Evolutionary conservation across 148 eudicot genomes (phyloP).

Genomic region (Amaranthus palmeri): DNA sequence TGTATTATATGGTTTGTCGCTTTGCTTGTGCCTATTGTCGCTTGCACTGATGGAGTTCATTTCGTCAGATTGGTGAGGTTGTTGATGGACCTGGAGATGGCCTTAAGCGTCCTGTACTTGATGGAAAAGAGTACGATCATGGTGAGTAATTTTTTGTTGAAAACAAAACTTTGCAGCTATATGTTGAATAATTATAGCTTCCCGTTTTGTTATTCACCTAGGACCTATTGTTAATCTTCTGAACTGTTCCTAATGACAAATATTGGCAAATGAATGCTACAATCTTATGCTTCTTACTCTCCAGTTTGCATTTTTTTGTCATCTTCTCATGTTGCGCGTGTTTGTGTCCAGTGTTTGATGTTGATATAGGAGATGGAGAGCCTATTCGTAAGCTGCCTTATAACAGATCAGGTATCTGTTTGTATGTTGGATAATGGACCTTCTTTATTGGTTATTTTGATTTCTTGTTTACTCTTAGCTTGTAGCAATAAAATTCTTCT

Average conservation of each 20-base stretch:
- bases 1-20: background rate
- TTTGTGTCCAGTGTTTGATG: slow-evolving; percentile 66
- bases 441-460: background rate
- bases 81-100: slow-evolving; percentile 94
- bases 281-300: background rate
- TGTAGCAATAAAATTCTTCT: slow-evolving; percentile 1
- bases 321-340: slow-evolving; percentile 13
- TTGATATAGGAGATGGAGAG: slow-evolving; percentile 96
- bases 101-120: slow-evolving; percentile 56
- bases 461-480: background rate
- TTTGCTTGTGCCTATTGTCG: slow-evolving; percentile 5
- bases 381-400: slow-evolving; percentile 94
- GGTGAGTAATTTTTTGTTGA: slow-evolving; percentile 41
- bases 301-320: slow-evolving; percentile 2
- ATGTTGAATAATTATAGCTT: background rate
- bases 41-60: background rate
- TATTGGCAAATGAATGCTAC: slow-evolving; percentile 4
- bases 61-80: slow-evolving; percentile 81
- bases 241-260: background rate
- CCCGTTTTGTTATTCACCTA: background rate
- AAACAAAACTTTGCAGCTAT: background rate
- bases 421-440: slow-evolving; percentile 2
- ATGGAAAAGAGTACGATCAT: slow-evolving; percentile 76
- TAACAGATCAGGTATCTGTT: slow-evolving; percentile 68
- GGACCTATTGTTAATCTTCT: background rate